These are phyloP conservation scores for Mortierella sp. DNA, from an alignment of 371 early-diverging fungal genomes.

Conservation along the genomic window DNA sequence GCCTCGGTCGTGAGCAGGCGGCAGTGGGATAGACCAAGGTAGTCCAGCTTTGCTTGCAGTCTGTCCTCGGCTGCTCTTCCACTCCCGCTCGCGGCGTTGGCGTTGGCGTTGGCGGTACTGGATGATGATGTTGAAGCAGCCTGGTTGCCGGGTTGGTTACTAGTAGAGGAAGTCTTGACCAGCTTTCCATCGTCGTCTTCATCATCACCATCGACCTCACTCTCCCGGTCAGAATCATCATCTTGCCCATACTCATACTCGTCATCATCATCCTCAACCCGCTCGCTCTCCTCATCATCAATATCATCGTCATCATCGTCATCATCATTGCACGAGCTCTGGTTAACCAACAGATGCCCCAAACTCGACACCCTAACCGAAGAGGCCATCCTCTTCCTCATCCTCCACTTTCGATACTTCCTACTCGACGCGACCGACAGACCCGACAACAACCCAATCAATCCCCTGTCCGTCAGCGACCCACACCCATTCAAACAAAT, in stretches of 20 bases:
- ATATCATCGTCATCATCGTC: conserved; percentile 15
- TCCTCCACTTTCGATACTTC: conserved; percentile 27
- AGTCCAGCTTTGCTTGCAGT: conserved; percentile 51
- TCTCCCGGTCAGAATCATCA: conserved; percentile 30
- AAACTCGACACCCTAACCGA: conserved; percentile 39
- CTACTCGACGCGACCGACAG: conserved; percentile 36
- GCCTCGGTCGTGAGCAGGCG: conserved; percentile 61
- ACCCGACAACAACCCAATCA: conserved; percentile 57
- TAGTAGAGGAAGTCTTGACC: neutral
- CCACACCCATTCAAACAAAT: conserved; percentile 65
- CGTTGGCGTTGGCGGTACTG: neutral
- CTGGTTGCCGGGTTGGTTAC: too few species aligned
- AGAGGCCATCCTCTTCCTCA: conserved; percentile 26
- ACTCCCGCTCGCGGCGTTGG: neutral
- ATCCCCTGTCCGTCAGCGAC: conserved; percentile 59
- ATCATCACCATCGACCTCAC: conserved; percentile 18
- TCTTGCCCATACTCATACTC: conserved; percentile 11
- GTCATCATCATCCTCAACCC: conserved; percentile 12
- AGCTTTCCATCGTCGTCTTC: conserved; percentile 8
- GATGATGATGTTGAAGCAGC: too few species aligned
- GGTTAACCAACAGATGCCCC: conserved; percentile 32
- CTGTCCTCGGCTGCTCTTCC: conserved; percentile 5
- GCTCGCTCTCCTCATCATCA: conserved; percentile 16
- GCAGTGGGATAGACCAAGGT: conserved; percentile 67
- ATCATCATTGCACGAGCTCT: conserved; percentile 35